A percentile compares a stretch with the other conserved stretches of the same genome.
Evolutionary conservation across 306 rosid species (phyloP).

Genomic region (Begonia fuchsioides): DNA sequence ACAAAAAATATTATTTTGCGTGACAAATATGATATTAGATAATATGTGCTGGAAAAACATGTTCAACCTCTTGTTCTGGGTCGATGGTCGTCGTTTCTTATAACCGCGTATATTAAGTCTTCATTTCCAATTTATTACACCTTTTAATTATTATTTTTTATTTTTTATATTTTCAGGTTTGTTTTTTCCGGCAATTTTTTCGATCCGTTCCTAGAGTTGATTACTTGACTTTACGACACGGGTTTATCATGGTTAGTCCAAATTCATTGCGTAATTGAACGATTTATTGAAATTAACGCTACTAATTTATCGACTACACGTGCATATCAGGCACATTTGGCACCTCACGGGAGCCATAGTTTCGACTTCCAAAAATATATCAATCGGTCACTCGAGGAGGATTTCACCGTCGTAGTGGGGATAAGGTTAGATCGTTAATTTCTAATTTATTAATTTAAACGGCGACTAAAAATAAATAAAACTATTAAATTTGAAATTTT

Average conservation of each 20-base stretch:
- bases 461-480: too few relatives aligned
- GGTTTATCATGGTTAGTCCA: constrained; percentile 59
- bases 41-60: too few relatives aligned
- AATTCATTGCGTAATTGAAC: not conserved
- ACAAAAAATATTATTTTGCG: too few relatives aligned
- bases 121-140: too few relatives aligned
- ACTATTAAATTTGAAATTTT: not conserved
- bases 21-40: too few relatives aligned
- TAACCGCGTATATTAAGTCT: too few relatives aligned
- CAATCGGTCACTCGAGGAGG: constrained; percentile 71
- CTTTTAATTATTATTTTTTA: not conserved
- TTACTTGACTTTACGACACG: constrained; percentile 81
- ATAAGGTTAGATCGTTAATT: constrained; percentile 38
- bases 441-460: not conserved
- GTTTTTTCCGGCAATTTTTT: constrained; percentile 82
- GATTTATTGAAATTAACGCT: not conserved
- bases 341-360: constrained; percentile 56
- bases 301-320: not conserved
- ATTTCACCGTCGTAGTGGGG: constrained; percentile 80
- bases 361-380: constrained; percentile 76
- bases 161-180: constrained; percentile 21
- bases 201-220: constrained; percentile 86
- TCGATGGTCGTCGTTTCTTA: not conserved
- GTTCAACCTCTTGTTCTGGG: not conserved
- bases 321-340: constrained; percentile 64